These are phyloP conservation scores for Fraxinus albicans DNA, from an alignment of 305 asterid genomes.

Conservation along the genomic window DNA sequence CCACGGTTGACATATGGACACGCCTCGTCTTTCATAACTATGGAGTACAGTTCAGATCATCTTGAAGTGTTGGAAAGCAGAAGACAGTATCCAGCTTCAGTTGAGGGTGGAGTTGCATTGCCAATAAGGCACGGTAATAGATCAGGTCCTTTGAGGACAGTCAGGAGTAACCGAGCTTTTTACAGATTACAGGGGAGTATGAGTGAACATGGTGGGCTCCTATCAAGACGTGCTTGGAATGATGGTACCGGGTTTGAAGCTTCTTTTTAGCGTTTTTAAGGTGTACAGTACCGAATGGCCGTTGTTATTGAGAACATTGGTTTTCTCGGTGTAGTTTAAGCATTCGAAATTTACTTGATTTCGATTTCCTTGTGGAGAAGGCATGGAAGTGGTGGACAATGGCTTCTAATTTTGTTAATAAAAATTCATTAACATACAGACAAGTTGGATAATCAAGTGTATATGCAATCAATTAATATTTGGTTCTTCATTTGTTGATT, in stretches of 20 bases:
- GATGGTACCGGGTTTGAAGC: constrained; percentile 52
- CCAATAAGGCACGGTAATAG: constrained; percentile 72
- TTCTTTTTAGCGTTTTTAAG: constrained; percentile 57
- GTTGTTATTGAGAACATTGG: constrained; percentile 36
- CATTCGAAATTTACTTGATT: constrained; percentile 32
- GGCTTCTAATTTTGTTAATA: constrained; percentile 44
- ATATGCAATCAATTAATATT: constrained; percentile 34
- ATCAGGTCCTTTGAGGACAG: constrained; percentile 86
- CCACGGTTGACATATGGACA: constrained; percentile 63
- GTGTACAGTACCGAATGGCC: constrained; percentile 62
- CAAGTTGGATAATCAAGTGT: constrained; percentile 26
- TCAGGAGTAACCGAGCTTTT: constrained; percentile 64
- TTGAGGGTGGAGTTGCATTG: constrained; percentile 44
- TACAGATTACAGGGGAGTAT: constrained; percentile 76
- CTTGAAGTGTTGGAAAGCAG: constrained; percentile 76
- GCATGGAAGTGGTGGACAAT: neutral
- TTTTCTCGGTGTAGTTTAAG: constrained; percentile 47
- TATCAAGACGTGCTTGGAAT: constrained; percentile 52
- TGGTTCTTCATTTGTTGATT: constrained; percentile 21
- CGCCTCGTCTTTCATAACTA: constrained; percentile 76
- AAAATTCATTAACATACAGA: constrained; percentile 37
- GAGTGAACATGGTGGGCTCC: constrained; percentile 77
- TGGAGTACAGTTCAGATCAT: constrained; percentile 91
- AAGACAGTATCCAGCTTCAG: constrained; percentile 57
- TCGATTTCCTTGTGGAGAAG: constrained; percentile 14